Evolutionary conservation across 306 rosid species (phyloP).

Genomic region (Ormosia semicastrata): DNA sequence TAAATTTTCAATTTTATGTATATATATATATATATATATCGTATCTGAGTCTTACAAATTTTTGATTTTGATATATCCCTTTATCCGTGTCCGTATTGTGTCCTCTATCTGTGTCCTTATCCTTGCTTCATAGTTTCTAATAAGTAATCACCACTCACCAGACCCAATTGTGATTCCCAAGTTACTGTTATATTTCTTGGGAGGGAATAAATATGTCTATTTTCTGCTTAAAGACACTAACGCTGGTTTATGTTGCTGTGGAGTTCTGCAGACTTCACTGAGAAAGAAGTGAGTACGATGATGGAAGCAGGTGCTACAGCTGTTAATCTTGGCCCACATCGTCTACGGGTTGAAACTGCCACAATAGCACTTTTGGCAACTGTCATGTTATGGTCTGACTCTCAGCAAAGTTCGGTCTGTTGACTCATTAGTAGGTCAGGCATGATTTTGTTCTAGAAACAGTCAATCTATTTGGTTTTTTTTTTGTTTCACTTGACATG

Average conservation of each 20-base stretch:
- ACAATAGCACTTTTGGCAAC: constrained; percentile 76
- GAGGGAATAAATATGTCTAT: background rate
- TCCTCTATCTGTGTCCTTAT: no score
- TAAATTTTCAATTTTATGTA: no score
- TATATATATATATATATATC: no score
- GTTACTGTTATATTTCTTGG: constrained; percentile 2
- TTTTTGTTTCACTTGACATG: background rate
- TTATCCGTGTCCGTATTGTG: no score
- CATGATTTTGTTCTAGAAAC: constrained; percentile 15
- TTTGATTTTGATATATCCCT: no score
- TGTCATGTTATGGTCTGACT: constrained; percentile 83
- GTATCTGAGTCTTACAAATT: no score
- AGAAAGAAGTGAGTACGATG: constrained; percentile 65
- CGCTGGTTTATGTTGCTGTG: constrained; percentile 13
- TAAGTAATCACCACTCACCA: background rate
- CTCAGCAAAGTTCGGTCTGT: constrained; percentile 31
- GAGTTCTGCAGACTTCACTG: constrained; percentile 68
- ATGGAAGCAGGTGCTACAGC: constrained; percentile 73
- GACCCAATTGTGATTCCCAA: background rate
- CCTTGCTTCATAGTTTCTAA: no score
- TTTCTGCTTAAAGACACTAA: background rate
- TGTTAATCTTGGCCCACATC: constrained; percentile 84
- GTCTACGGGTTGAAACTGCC: constrained; percentile 94
- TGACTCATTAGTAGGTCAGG: constrained; percentile 25
- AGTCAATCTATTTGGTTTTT: background rate